Evolutionary conservation across 345 rosid genomes (phyloP), one percentile per base, ranked within the genome.

Genomic region (Eucalyptus polybractea): DNA sequence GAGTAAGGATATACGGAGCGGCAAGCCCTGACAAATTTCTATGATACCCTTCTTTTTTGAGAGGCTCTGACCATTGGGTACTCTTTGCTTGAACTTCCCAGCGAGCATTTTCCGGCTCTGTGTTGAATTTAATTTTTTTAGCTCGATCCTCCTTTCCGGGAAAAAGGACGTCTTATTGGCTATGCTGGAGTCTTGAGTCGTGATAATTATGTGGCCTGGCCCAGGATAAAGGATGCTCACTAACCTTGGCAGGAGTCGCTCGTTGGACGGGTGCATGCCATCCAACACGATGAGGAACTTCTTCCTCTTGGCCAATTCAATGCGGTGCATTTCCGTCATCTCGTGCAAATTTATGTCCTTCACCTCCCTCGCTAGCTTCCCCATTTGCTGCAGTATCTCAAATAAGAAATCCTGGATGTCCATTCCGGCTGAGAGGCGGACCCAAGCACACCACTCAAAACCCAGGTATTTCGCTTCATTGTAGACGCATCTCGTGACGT

Each of bases 241-340:
- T 49, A 49, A 49, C 50, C 15, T 13, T 13, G 6, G 15, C 15
- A 86, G 19, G 3, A 65, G 72, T 29, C 0, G 72, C 72, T 0
- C 19, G 19, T 76, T 65, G 6, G 29, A 56, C 13, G 40, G 33
- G 19, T 24, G 13, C 31, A 81, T 33, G 33, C 40, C 91, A 87
- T 90, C 92, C 40, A 91, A 25, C 65, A 91, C 90, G 11, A 91
- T 81, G 80, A 90, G 88, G 72, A 76, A 87, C 86, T 87, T 50
- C 53, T 50, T 88, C 37, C 4, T 13, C 72, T 80, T 45, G 15
- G 15, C 67, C 67, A 49, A 49, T 12, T 49, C 50, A 49, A 11
- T 11, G 50, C 14, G 50, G 50, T 49, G 50, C 14, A 49, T 49
- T 49, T 49, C 50, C 50, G 50, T 49, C 50, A 11, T 49, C 14